Evolutionary conservation across 202 grass and related monocot genomes (phyloP).

Genomic region (Alloteropsis angusta): DNA sequence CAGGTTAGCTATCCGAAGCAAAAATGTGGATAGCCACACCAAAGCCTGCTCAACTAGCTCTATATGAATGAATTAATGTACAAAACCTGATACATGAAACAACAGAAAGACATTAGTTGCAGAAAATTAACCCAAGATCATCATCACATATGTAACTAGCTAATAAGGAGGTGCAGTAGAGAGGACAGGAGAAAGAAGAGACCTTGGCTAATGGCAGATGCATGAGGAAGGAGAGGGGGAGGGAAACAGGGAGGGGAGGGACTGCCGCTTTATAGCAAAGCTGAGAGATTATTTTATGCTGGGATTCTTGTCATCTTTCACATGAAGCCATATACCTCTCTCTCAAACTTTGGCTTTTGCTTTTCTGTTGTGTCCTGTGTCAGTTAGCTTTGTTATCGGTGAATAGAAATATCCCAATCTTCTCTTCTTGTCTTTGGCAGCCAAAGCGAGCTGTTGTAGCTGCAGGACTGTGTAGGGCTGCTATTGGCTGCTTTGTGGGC

Average conservation of each 20-base stretch:
- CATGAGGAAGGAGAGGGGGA: conserved; percentile 35
- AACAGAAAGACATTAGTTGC: neutral
- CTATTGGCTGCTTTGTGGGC: conserved; percentile 41
- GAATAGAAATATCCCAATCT: conserved; percentile 67
- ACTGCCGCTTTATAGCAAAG: conserved; percentile 57
- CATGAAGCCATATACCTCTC: conserved; percentile 29
- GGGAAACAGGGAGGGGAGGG: conserved; percentile 29
- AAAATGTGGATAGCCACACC: conserved; percentile 47
- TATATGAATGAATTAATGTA: conserved; percentile 38
- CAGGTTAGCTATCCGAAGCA: conserved; percentile 31
- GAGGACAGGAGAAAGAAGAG: neutral
- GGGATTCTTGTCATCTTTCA: conserved; percentile 46
- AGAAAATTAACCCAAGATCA: conserved; percentile 12
- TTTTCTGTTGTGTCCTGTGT: conserved; percentile 41
- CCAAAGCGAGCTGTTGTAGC: conserved; percentile 33
- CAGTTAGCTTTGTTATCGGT: conserved; percentile 51
- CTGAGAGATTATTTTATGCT: conserved; percentile 33
- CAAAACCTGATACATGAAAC: conserved; percentile 47
- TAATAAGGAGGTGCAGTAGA: neutral
- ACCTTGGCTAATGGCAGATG: conserved; percentile 33
- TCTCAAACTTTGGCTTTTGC: conserved; percentile 39
- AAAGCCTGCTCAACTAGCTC: conserved; percentile 25
- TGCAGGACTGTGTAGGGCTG: conserved; percentile 18
- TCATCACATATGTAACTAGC: neutral
- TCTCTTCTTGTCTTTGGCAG: conserved; percentile 69